Evolutionary conservation across 495 filamentous ascomycete species (phyloP).

Genomic region (Podospora pseudopauciseta): DNA sequence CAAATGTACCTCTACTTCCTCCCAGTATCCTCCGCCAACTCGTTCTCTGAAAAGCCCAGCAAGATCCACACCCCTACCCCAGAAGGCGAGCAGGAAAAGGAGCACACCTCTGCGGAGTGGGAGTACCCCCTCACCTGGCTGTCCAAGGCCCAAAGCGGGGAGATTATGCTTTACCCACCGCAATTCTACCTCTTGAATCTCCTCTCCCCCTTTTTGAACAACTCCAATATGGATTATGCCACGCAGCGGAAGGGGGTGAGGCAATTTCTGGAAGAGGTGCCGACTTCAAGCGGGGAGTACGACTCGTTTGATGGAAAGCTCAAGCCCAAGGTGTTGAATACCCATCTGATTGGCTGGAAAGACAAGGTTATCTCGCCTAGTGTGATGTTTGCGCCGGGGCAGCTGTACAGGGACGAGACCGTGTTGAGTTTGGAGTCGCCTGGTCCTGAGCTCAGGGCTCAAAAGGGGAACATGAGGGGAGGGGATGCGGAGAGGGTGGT

Average conservation of each 20-base stretch:
- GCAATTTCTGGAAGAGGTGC: slow-evolving; percentile 51
- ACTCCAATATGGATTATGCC: background rate
- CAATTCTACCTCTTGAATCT: slow-evolving; percentile 76
- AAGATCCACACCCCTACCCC: slow-evolving; percentile 41
- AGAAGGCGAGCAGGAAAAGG: slow-evolving; percentile 67
- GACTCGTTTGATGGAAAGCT: slow-evolving; percentile 14
- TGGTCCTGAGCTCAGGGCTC: slow-evolving; percentile 59
- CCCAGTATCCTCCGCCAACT: slow-evolving; percentile 46
- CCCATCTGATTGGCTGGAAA: slow-evolving; percentile 57
- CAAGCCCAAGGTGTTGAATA: slow-evolving; percentile 30
- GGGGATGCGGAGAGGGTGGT: background rate
- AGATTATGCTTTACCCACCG: slow-evolving; percentile 85
- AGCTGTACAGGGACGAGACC: background rate
- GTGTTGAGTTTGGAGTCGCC: slow-evolving; percentile 69
- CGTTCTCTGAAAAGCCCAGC: slow-evolving; percentile 27
- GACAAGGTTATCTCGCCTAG: slow-evolving; percentile 70
- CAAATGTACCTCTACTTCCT: slow-evolving; percentile 97
- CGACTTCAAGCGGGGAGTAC: slow-evolving; percentile 21
- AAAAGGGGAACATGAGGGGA: slow-evolving; percentile 6
- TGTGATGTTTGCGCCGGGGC: slow-evolving; percentile 28
- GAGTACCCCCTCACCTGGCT: slow-evolving; percentile 68
- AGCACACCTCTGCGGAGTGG: slow-evolving; percentile 80
- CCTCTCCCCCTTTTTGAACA: slow-evolving; percentile 56
- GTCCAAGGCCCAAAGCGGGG: slow-evolving; percentile 51
- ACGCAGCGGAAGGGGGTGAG: slow-evolving; percentile 15